Conservation (phyloP, 108 stramenopile genomes). For the Skeletonema grethae region DNA sequence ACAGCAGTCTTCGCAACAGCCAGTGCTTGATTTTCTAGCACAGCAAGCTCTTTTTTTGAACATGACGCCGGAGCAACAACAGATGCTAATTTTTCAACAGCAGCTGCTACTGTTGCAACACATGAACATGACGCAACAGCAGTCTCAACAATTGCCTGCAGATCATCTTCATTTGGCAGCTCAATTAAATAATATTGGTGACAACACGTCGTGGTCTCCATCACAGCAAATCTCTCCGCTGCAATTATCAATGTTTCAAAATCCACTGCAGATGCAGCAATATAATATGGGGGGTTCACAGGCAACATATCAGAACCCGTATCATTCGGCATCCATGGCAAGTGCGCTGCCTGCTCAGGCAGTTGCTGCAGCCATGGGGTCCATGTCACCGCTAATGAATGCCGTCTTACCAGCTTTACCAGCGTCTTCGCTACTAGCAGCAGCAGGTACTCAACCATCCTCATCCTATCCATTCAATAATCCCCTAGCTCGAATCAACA, state of each 20-base stretch:
- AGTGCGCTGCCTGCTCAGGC: not conserved
- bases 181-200: not conserved
- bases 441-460: too few relatives aligned
- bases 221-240: slow-evolving; percentile 1
- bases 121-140: slow-evolving; percentile 3
- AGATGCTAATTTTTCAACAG: slow-evolving; percentile 5
- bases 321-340: not conserved
- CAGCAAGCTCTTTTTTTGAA: not conserved
- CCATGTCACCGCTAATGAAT: not conserved
- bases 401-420: not conserved
- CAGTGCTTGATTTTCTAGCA: not conserved
- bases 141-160: not conserved
- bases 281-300: not conserved
- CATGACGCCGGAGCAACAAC: slow-evolving; percentile 6
- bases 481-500: not conserved
- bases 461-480: not conserved
- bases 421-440: too few relatives aligned
- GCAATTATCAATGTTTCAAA: not conserved
- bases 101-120: not conserved
- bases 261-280: slow-evolving; percentile 10
- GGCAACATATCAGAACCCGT: not conserved
- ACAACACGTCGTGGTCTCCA: not conserved
- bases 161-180: not conserved
- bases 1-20: too few relatives aligned
- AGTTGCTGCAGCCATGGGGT: not conserved